Base-by-base conservation (phyloP, 1,284 basidiomycete species). In the Boletellus deceptivus region DNA sequence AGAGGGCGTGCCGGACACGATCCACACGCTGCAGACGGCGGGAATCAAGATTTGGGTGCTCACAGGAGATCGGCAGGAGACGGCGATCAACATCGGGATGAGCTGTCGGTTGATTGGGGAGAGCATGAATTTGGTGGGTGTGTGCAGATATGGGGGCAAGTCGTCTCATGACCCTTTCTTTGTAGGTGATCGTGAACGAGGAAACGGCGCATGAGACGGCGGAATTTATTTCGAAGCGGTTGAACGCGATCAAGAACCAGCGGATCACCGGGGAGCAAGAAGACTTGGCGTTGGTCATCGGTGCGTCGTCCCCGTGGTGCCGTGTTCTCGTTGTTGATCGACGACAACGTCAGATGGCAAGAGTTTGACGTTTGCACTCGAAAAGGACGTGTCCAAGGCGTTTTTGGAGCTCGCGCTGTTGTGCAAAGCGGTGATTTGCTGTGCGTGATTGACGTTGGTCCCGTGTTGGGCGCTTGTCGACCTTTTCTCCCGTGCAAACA, bases 21-120 rank as follows among this genome's bases (percentile, higher is more conserved):
- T 99, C 53, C 94, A 98, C 66, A 98, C 94, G 2, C 72, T 99
- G 37, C 97, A 99, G 65, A 92, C 90, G 78, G 96, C 96, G 25
- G 97, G 97, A 0, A 98, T 99, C 74, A 98, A 98, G 85, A 88
- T 99, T 34, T 99, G 97, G 97, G 94, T 99, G 10, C 73, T 99
- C 44, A 99, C 97, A 1, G 97, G 97, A 2, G 97, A 99, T 71
- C 78, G 96, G 55, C 96, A 99, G 74, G 97, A 99, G 72, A 99
- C 97, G 2, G 97, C 97, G 13, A 98, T 99, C 74, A 99, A 99
- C 64, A 99, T 99, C 57, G 97, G 97, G 45, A 86, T 99, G 78
- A 95, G 93, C 2, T 99, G 96, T 74, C 83, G 93, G 54, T 72
- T 99, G 57, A 98, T 99, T 54, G 94, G 93, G 3, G 97, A 99